Base-by-base conservation (phyloP, 208 protist genomes). In the Phytomonas francai region DNA sequence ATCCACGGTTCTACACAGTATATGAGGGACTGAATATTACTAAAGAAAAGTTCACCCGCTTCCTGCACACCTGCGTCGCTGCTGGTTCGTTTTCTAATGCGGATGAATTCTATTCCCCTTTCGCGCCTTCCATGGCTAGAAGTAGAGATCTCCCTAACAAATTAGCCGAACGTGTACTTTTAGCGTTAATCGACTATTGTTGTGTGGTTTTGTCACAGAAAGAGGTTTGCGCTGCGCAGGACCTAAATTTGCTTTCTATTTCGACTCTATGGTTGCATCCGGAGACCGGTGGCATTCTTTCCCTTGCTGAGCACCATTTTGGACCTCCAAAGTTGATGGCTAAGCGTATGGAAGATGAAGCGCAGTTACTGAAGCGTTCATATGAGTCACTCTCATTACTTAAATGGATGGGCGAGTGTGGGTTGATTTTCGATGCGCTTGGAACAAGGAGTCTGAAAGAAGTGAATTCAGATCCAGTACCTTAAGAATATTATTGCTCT, bases 211-310 rank as follows among this genome's bases (percentile, higher is more conserved):
- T 49, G 7, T 19, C 14, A 19, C 59, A 77, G 25, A 77, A 67
- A 9, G 68, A 65, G 12, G 63, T 84, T 25, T 62, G 67, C 16
- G 75, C 63, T 11, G 74, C 76, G 16, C 65, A 64, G 31, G 77
- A 84, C 28, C 65, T 88, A 3, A 79, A 92, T 61, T 68, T 81
- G 11, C 39, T 87, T 54, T 89, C 84, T 11, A 67, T 92, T 54
- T 76, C 68, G 12, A 78, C 78, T 12, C 68, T 94, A 12, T 72
- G 75, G 0, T 59, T 94, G 57, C 62, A 76, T 42, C 39, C 66
- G 4, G 76, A 68, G 4, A 82, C 78, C 0, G 89, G 89, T 2
- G 89, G 89, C 32, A 45, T 92, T 19, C 62, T 94, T 4, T 65
- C 72, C 19, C 65, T 78, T 14, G 77, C 82, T n/a, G 78, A 94